Base-by-base conservation (phyloP, 2,329 filamentous ascomycete species). In the Bertia moriformis region DNA sequence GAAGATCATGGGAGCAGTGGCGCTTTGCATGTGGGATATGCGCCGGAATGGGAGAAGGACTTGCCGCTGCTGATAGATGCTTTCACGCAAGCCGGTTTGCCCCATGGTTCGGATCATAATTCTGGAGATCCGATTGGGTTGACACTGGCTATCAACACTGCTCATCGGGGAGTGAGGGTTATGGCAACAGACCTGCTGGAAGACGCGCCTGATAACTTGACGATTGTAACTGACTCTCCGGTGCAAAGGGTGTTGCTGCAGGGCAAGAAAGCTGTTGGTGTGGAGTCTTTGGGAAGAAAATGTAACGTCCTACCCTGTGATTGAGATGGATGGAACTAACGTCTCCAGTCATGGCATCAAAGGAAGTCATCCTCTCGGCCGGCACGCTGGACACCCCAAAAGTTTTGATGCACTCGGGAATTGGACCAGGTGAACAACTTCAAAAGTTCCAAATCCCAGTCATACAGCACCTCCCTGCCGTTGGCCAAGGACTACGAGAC, bases 371-470 rank as follows among this genome's bases (percentile, higher is more conserved):
- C 20, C 10, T 55, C 13, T 44, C 46, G 13, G 50, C 46, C 1
- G 53, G 53, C 19, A 39, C 47, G 2, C 40, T 51, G 38, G 48
- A 51, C 20, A 50, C 46, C 4, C 52, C 52, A 3, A 47, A 50
- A n/a, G 43, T 56, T 17, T 43, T 56, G 5, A 45, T 54, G 19
- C 43, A 49, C 2, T 54, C 51, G 1, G 53, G 53, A 2, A 50
- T 56, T 33, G 52, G 53, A 4, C 46, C 47, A 4, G 15, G 40
- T 1, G 41, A 43, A 2, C 38, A 51, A 12, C 44, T 55, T 7
- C 37, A 44, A 27, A 41, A 41, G 24, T 44, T 50, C 27, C 43
- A 42, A 3, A 49, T 56, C 7, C 27, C 41, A 1, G 38, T 46
- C 4, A 29, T 49, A 2, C 39, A 50, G 5, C 45, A 54, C 10